Evolutionary conservation across 805 yeast species (phyloP).

Genomic region (Candida xiaguanensis): DNA sequence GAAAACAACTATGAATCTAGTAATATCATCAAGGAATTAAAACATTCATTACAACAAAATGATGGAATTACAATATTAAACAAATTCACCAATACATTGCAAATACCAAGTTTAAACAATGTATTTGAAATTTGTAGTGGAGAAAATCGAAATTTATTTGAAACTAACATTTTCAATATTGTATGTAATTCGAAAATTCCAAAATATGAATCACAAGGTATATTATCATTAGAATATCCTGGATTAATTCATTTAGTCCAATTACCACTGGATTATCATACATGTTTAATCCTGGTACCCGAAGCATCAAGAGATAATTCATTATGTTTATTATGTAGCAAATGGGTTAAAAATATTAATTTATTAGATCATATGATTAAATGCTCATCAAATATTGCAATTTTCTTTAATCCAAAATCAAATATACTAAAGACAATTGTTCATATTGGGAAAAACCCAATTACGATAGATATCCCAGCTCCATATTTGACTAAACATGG

Average conservation of each 20-base stretch:
- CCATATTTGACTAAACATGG: constrained; percentile 78
- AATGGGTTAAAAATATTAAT: constrained; percentile 15
- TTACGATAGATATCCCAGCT: constrained; percentile 44
- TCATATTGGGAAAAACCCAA: constrained; percentile 21
- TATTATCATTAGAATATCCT: constrained; percentile 44
- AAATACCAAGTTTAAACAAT: constrained; percentile 21
- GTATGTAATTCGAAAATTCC: constrained; percentile 19
- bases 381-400: constrained; percentile 22
- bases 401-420: constrained; percentile 24
- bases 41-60: constrained; percentile 13
- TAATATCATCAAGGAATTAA: constrained; percentile 13
- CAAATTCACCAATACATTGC: constrained; percentile 20
- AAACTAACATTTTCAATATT: constrained; percentile 19
- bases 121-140: constrained; percentile 12
- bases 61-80: constrained; percentile 15
- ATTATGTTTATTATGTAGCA: constrained; percentile 37
- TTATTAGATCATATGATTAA: constrained; percentile 24
- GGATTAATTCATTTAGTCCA: constrained; percentile 51
- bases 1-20: constrained; percentile 21
- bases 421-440: constrained; percentile 23
- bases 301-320: constrained; percentile 22
- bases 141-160: constrained; percentile 12
- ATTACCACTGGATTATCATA: constrained; percentile 42
- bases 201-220: constrained; percentile 12
- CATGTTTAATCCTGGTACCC: constrained; percentile 18